Evolutionary conservation across 176 grass and related monocot genomes (phyloP), one percentile per base, ranked within the genome.

Genomic region (Pharus latifolius): DNA sequence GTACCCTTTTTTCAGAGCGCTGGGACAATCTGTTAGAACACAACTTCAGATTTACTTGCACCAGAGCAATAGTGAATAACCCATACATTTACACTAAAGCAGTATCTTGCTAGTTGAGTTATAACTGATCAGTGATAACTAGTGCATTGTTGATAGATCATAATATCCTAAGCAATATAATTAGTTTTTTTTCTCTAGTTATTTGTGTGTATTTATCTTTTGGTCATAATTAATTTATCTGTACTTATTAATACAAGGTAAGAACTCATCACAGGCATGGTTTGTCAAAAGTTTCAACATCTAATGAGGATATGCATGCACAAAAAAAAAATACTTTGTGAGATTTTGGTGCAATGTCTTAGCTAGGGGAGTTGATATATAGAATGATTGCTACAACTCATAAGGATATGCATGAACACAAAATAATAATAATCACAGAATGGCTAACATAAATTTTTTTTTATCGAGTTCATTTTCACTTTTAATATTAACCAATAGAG

Each of bases 361-460:
- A 70, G 23, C 65, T 23, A 41, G 65, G 73, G 57, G 11, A 83
- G 80, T 70, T 53, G 19, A 45, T 30, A 58, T n/a, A n/a, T n/a
- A n/a, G n/a, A 35, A 17, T 38, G 49, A 48, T 73, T n/a, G n/a
- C n/a, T n/a, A n/a, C 59, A 56, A 47, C 78, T 49, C 4, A 48
- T 48, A 19, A 4, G 6, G 28, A 70, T 63, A 63, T 70, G 37
- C 2, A 25, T 19, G 22, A 74, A 8, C 8, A 17, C 1, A n/a
- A 24, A 32, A 3, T 1, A 12, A 18, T 52, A 41, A n/a, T n/a
- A n/a, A n/a, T n/a, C n/a, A n/a, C n/a, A n/a, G n/a, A n/a, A n/a
- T n/a, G n/a, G n/a, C n/a, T n/a, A n/a, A n/a, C n/a, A n/a, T n/a
- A n/a, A n/a, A n/a, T n/a, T n/a, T n/a, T n/a, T n/a, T n/a, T n/a